Evolutionary conservation across 164 flowering plant species (phyloP).

Genomic region (Tetracentron sinense): DNA sequence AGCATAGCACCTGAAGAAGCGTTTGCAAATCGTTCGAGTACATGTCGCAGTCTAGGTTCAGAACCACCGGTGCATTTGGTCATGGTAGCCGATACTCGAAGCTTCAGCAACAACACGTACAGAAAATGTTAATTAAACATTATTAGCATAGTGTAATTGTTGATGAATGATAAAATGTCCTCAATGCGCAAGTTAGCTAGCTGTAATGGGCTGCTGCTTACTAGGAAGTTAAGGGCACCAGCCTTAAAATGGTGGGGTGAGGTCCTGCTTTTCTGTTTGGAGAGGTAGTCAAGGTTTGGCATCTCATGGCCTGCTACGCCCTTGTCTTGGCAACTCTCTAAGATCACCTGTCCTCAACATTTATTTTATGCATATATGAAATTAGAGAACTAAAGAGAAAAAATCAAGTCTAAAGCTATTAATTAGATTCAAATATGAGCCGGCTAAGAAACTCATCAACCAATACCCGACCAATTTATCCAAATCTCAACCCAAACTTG

Average conservation of each 20-base stretch:
- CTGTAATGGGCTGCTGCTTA: slow-evolving; percentile 46
- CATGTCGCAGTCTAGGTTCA: slow-evolving; percentile 63
- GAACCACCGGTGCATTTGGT: slow-evolving; percentile 56
- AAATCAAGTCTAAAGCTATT: no score
- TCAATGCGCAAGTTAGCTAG: slow-evolving; percentile 21
- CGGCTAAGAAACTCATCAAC: no score
- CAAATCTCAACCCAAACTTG: no score
- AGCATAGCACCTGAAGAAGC: slow-evolving; percentile 49
- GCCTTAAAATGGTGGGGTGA: slow-evolving; percentile 59
- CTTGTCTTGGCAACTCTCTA: slow-evolving; percentile 30
- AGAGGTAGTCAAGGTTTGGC: slow-evolving; percentile 63
- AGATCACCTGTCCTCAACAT: slow-evolving; percentile 51
- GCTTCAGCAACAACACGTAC: slow-evolving; percentile 41
- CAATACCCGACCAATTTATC: no score
- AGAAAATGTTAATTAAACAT: background rate
- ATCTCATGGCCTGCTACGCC: slow-evolving; percentile 30
- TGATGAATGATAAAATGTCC: background rate
- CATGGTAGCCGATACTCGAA: slow-evolving; percentile 57
- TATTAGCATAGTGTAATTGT: background rate
- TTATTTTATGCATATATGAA: no score
- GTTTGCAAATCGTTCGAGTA: slow-evolving; percentile 59
- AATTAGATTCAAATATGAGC: no score
- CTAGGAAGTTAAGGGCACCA: slow-evolving; percentile 74
- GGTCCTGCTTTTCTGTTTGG: slow-evolving; percentile 41
- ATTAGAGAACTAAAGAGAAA: no score